Evolutionary conservation across 495 filamentous ascomycete species (phyloP).

Genomic region (Aspergillus mulundensis): DNA sequence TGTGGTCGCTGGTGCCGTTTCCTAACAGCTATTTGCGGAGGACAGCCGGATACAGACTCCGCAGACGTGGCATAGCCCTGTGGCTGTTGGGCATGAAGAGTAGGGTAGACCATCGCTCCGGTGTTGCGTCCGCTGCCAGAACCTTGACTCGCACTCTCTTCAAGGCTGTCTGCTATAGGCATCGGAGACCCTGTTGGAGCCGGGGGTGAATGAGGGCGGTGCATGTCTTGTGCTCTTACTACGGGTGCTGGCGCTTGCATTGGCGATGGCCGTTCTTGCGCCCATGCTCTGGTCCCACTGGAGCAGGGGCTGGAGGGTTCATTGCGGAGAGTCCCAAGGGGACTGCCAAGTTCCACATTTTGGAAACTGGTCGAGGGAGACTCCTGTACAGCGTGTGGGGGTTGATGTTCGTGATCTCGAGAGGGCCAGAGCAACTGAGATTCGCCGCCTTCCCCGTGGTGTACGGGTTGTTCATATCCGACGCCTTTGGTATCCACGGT

Average conservation of each 20-base stretch:
- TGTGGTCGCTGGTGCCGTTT: constrained; percentile 25
- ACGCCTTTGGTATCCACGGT: constrained; percentile 2
- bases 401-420: constrained; percentile 8
- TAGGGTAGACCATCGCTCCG: background rate
- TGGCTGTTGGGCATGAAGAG: background rate
- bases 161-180: background rate
- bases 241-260: background rate
- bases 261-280: background rate
- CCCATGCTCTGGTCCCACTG: background rate
- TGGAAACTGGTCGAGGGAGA: background rate
- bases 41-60: constrained; percentile 17
- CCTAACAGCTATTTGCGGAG: constrained; percentile 22
- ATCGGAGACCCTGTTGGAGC: background rate
- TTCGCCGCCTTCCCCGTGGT: constrained; percentile 1
- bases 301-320: constrained; percentile 13
- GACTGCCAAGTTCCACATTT: constrained; percentile 7
- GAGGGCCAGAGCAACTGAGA: constrained; percentile 8
- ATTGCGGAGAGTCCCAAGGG: background rate
- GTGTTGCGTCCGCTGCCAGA: background rate
- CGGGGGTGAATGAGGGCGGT: background rate
- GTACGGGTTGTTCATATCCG: background rate
- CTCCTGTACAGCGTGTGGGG: constrained; percentile 1
- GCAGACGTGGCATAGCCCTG: constrained; percentile 18
- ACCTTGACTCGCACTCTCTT: constrained; percentile 3
- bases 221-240: constrained; percentile 3